phyloP scores from a whole-genome alignment of 441 rosid species.

The Mallotus japonicus region DNA sequence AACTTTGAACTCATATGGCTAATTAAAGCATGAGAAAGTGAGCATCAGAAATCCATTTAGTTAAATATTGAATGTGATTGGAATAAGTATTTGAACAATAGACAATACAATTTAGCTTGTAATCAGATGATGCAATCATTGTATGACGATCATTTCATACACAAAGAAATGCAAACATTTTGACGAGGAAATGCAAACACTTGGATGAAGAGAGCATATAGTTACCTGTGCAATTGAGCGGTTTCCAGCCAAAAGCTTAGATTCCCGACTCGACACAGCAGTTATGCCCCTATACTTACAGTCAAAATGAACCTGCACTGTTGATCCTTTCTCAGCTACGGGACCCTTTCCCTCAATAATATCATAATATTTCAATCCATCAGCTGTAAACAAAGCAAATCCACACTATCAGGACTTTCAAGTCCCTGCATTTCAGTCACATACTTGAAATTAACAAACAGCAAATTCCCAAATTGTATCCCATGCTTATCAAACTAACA shows the following conservation, averaged over 20 bases:
- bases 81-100: too few species aligned
- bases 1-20: slow-evolving; percentile 87
- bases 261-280: slow-evolving; percentile 82
- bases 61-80: too few species aligned
- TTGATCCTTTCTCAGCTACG: slow-evolving; percentile 69
- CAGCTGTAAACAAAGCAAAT: slow-evolving; percentile 44
- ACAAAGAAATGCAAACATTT: neutral
- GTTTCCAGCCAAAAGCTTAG: slow-evolving; percentile 91
- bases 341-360: slow-evolving; percentile 78
- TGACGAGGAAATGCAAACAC: neutral
- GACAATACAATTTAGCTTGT: too few species aligned
- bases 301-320: slow-evolving; percentile 91
- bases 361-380: slow-evolving; percentile 86
- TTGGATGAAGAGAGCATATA: neutral
- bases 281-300: slow-evolving; percentile 78
- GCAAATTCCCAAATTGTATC: too few species aligned
- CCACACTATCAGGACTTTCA: neutral
- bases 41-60: slow-evolving; percentile 9
- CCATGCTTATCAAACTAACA: too few species aligned
- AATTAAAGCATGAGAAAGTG: slow-evolving; percentile 16
- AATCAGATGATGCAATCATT: too few species aligned
- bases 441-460: too few species aligned
- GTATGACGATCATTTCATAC: neutral
- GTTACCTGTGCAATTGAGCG: slow-evolving; percentile 78
- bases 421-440: neutral